These are phyloP conservation scores for Leccinum subrobustum DNA, from an alignment of 1,284 basidiomycete species.

Conservation along the genomic window DNA sequence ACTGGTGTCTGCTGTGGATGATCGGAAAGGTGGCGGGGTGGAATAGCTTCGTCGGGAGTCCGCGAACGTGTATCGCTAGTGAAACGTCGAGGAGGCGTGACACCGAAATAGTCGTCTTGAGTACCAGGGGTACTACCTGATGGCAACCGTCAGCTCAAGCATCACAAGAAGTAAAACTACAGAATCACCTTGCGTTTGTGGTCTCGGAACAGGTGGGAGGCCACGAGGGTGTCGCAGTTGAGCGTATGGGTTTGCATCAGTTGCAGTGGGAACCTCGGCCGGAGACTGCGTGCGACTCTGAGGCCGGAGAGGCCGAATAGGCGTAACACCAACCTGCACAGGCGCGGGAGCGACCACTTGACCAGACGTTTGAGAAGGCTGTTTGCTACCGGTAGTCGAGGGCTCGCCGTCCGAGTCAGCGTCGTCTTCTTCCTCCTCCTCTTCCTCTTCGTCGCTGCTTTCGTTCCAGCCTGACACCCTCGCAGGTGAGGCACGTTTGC, in stretches of 20 bases:
- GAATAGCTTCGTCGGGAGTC: slow-evolving; percentile 40
- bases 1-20: slow-evolving; percentile 47
- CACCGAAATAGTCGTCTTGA: slow-evolving; percentile 23
- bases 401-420: slow-evolving; percentile 61
- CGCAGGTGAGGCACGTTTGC: slow-evolving; percentile 45
- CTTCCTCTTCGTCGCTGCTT: slow-evolving; percentile 74
- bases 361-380: slow-evolving; percentile 24
- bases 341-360: slow-evolving; percentile 23
- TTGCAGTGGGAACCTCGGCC: slow-evolving; percentile 29
- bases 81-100: slow-evolving; percentile 37
- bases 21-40: slow-evolving; percentile 49
- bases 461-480: slow-evolving; percentile 62
- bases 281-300: slow-evolving; percentile 33
- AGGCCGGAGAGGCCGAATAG: slow-evolving; percentile 30
- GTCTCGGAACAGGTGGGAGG: slow-evolving; percentile 43
- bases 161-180: neutral
- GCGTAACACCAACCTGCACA: slow-evolving; percentile 26
- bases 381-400: slow-evolving; percentile 34
- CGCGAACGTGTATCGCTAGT: slow-evolving; percentile 46
- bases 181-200: slow-evolving; percentile 34
- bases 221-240: slow-evolving; percentile 40
- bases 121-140: slow-evolving; percentile 14
- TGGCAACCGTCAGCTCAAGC: slow-evolving; percentile 14
- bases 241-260: slow-evolving; percentile 34
- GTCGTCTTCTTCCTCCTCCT: slow-evolving; percentile 72